Evolutionary conservation across 1,139 yeast species (phyloP).

Genomic region (Blastobotrys petasosporus): DNA sequence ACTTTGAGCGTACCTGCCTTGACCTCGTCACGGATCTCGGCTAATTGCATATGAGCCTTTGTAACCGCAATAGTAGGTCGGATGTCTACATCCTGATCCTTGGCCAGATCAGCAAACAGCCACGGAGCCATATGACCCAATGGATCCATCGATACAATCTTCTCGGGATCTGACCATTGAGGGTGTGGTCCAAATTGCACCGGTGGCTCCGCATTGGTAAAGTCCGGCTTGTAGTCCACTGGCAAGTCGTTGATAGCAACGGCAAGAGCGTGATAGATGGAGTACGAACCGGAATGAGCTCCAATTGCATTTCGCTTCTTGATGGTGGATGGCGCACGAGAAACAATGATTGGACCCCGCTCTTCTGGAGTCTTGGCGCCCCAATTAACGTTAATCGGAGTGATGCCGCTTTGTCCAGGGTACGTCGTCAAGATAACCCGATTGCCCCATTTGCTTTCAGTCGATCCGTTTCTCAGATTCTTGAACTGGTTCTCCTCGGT

Average conservation of each 20-base stretch:
- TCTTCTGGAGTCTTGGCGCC: slow-evolving; percentile 41
- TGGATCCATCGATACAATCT: slow-evolving; percentile 58
- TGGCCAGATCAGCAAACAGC: slow-evolving; percentile 41
- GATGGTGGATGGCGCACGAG: slow-evolving; percentile 36
- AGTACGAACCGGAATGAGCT: slow-evolving; percentile 56
- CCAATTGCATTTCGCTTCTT: slow-evolving; percentile 50
- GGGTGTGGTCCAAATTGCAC: slow-evolving; percentile 46
- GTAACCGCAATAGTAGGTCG: slow-evolving; percentile 59
- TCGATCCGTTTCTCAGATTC: background rate
- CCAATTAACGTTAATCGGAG: slow-evolving; percentile 48
- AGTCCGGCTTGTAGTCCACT: slow-evolving; percentile 48
- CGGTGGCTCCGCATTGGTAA: slow-evolving; percentile 57
- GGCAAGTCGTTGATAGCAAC: slow-evolving; percentile 51
- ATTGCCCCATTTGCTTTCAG: slow-evolving; percentile 18
- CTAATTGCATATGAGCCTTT: slow-evolving; percentile 53
- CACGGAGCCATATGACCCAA: slow-evolving; percentile 58
- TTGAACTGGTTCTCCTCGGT: background rate
- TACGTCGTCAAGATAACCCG: slow-evolving; percentile 41
- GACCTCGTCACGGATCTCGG: slow-evolving; percentile 51
- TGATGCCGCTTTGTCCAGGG: slow-evolving; percentile 43
- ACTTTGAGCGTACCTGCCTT: slow-evolving; percentile 44
- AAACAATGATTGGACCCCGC: slow-evolving; percentile 56
- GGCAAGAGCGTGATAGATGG: slow-evolving; percentile 56
- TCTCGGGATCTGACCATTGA: slow-evolving; percentile 48
- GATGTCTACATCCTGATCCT: slow-evolving; percentile 44